Conservation (phyloP, 352 stramenopile species). For the Peronospora tabacina region DNA sequence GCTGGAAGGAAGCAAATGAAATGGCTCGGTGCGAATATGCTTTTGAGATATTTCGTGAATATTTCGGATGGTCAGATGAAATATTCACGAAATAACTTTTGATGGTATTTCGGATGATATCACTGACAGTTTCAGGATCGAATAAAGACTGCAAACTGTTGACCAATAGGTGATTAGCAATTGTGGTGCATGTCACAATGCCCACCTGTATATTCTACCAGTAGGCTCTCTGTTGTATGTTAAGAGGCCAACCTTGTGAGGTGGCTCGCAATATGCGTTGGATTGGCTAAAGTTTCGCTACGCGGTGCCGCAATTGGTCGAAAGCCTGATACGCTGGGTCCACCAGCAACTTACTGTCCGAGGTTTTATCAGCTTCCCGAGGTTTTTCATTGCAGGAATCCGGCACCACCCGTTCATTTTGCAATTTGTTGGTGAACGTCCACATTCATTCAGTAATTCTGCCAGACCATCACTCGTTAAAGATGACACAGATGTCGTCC, state of each 20-base stretch:
- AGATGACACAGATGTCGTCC: slow-evolving; percentile 55
- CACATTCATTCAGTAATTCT: slow-evolving; percentile 8
- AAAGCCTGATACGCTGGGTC: slow-evolving; percentile 17
- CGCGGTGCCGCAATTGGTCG: slow-evolving; percentile 17
- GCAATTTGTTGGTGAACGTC: slow-evolving; percentile 36
- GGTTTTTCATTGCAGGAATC: slow-evolving; percentile 21
- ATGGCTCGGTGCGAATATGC: too few species aligned
- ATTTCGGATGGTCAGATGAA: too few species aligned
- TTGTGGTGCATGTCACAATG: too few species aligned
- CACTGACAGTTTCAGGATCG: too few species aligned
- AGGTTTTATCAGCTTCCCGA: slow-evolving; percentile 23
- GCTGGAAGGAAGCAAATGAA: neutral
- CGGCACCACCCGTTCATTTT: slow-evolving; percentile 35
- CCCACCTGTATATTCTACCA: too few species aligned
- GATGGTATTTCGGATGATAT: too few species aligned
- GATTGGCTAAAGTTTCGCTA: slow-evolving; percentile 5
- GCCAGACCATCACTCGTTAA: slow-evolving; percentile 5
- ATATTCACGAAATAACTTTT: too few species aligned
- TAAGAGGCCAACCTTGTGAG: slow-evolving; percentile 6
- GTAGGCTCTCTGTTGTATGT: too few species aligned
- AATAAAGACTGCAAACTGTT: too few species aligned
- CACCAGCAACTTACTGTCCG: slow-evolving; percentile 12
- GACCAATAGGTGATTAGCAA: too few species aligned
- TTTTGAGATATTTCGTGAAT: too few species aligned
- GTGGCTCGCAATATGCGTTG: neutral